Evolutionary conservation across 805 yeast species (phyloP), one percentile per base, ranked within the genome.

Genomic region (Saccharomycopsis malanga): DNA sequence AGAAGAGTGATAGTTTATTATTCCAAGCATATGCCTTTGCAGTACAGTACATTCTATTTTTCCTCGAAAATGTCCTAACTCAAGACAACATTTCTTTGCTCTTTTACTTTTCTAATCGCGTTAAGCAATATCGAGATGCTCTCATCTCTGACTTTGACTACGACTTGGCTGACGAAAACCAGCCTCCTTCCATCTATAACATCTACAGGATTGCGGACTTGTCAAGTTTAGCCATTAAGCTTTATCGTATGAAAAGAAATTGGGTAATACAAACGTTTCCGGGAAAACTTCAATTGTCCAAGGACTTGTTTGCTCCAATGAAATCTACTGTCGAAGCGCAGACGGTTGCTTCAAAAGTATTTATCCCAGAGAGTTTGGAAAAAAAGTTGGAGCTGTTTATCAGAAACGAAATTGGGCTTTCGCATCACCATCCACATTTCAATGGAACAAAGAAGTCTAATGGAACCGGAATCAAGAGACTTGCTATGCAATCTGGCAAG

Each of bases 241-340:
- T 74, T 47, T 64, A 77, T 21, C 30, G 44, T 14, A 35, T 32
- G 22, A 42, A 44, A 47, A 79, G 73, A 56, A 71, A 70, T 39
- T 87, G 95, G 95, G 73, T 74, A 20, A 68, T 84, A 47, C 75
- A 81, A 21, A 79, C 88, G 0, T 88, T 89, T 79, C 94, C 95
- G 0, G 94, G 91, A 1, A 83, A 81, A 56, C 61, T 83, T 15
- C 74, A 76, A 17, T 61, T 87, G 17, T 81, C 91, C 0, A 63
- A 71, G n/a, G 96, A 87, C 58, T 59, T 85, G 6, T 87, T 73
- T 62, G 65, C 70, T n/a, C 77, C 84, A 1, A 77, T 83, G 70
- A 66, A 68, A 6, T 68, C 74, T n/a, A 59, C 74, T 2, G 64
- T 68, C 14, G 82, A 78, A 51, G 82, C 87, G 2, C 83, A 79